Conservation (phyloP, 768 basidiomycete genomes). For the Naganishia friedmannii region DNA sequence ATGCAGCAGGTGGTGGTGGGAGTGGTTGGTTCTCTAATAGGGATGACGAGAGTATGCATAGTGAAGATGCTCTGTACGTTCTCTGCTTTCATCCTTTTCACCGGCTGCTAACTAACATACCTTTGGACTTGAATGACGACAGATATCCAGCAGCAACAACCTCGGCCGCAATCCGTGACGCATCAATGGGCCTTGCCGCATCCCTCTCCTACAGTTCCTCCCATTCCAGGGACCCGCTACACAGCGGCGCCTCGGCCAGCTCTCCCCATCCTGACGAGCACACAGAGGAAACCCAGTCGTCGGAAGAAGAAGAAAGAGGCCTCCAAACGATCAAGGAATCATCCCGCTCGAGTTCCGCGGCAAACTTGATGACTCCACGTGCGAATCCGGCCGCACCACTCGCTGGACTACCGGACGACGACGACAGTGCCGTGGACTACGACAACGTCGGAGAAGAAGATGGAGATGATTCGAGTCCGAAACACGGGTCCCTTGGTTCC, state of each 20-base stretch:
- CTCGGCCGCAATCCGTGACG: slow-evolving; percentile 42
- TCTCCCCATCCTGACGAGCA: not conserved
- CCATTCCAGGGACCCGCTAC: not conserved
- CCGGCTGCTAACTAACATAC: no score
- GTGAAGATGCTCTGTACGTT: not conserved
- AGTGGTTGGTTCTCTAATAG: slow-evolving; percentile 12
- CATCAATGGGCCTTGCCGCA: slow-evolving; percentile 35
- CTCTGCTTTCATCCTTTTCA: not conserved
- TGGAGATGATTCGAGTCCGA: slow-evolving; percentile 29
- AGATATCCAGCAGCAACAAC: slow-evolving; percentile 27
- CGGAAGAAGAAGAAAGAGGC: not conserved
- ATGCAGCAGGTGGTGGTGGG: slow-evolving; percentile 12
- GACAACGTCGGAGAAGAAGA: not conserved
- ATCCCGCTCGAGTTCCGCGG: not conserved
- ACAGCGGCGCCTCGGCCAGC: not conserved
- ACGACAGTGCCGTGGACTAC: not conserved
- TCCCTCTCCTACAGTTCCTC: slow-evolving; percentile 23
- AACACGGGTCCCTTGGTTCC: slow-evolving; percentile 31
- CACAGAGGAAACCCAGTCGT: not conserved
- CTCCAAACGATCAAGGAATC: slow-evolving; percentile 11
- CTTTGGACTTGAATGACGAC: no score
- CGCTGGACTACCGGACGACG: slow-evolving; percentile 15
- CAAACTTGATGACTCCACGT: not conserved
- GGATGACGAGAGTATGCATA: slow-evolving; percentile 13
- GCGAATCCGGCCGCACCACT: not conserved